Evolutionary conservation across 495 filamentous ascomycete genomes (phyloP).

Genomic region (Xylaria curta): DNA sequence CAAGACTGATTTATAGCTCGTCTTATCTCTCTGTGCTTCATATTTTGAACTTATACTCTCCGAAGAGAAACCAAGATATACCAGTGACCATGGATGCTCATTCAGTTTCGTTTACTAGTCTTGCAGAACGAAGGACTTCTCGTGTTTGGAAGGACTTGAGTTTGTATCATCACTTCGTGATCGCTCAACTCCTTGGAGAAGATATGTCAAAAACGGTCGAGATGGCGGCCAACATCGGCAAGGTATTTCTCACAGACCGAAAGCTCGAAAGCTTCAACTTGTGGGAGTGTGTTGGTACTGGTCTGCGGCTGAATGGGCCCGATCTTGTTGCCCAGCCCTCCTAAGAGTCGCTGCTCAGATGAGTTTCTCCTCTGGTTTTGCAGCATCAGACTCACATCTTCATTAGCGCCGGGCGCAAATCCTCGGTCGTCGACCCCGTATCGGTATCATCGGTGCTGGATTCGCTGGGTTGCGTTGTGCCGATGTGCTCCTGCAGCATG

Average conservation of each 20-base stretch:
- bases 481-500: constrained; percentile 78
- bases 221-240: constrained; percentile 37
- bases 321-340: constrained; percentile 39
- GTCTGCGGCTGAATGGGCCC: constrained; percentile 38
- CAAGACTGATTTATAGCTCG: not conserved
- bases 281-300: constrained; percentile 41
- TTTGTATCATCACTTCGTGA: constrained; percentile 39
- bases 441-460: constrained; percentile 87
- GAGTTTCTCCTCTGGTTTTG: constrained; percentile 33
- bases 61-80: not conserved
- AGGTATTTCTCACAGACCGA: constrained; percentile 39
- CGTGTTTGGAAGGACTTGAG: constrained; percentile 58
- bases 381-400: constrained; percentile 36
- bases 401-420: constrained; percentile 46
- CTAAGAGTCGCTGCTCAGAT: constrained; percentile 42
- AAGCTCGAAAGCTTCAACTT: constrained; percentile 42
- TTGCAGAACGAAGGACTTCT: constrained; percentile 47
- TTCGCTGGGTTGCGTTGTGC: constrained; percentile 87
- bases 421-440: constrained; percentile 45
- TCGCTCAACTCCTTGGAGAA: constrained; percentile 38
- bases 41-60: not conserved
- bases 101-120: constrained; percentile 53
- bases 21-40: not conserved
- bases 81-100: constrained; percentile 55
- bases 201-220: constrained; percentile 31